Evolutionary conservation across 257 asterid genomes (phyloP).

Genomic region (Solanum phureja): DNA sequence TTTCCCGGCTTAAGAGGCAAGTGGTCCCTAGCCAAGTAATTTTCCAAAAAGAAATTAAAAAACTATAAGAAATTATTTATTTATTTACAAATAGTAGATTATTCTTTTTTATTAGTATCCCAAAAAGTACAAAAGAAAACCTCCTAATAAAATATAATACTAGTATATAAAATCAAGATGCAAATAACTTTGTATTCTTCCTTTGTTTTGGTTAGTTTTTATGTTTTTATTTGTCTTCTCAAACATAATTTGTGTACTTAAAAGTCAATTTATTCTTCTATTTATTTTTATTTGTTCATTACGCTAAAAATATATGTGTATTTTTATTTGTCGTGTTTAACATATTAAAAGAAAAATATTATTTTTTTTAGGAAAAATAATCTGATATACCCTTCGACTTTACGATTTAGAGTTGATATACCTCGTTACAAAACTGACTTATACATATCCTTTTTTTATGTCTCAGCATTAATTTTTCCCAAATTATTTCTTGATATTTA

Average conservation of each 20-base stretch:
- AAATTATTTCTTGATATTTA: no score
- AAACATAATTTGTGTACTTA: not conserved
- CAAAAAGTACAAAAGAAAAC: not conserved
- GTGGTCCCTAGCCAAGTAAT: not conserved
- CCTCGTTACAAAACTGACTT: no score
- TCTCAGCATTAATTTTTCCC: not conserved
- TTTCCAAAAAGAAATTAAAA: not conserved
- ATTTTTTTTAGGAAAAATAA: no score
- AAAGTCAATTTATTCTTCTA: not conserved
- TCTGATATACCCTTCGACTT: accelerated
- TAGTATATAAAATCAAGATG: not conserved
- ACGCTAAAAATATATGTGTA: no score
- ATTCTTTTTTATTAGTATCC: not conserved
- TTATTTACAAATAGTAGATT: not conserved
- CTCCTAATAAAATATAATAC: not conserved
- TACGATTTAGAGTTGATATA: not conserved
- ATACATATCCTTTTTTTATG: not conserved
- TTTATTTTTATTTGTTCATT: no score
- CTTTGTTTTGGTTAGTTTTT: not conserved
- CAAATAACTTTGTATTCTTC: not conserved
- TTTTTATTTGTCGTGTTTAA: not conserved
- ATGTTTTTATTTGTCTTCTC: not conserved
- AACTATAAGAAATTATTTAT: not conserved
- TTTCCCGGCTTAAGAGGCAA: not conserved
- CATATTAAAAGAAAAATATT: no score